Percentiles rank a stretch among this genome's conserved stretches.
Conservation (phyloP, 2,329 filamentous ascomycete genomes). For the Fonsecaea pugnacius region DNA sequence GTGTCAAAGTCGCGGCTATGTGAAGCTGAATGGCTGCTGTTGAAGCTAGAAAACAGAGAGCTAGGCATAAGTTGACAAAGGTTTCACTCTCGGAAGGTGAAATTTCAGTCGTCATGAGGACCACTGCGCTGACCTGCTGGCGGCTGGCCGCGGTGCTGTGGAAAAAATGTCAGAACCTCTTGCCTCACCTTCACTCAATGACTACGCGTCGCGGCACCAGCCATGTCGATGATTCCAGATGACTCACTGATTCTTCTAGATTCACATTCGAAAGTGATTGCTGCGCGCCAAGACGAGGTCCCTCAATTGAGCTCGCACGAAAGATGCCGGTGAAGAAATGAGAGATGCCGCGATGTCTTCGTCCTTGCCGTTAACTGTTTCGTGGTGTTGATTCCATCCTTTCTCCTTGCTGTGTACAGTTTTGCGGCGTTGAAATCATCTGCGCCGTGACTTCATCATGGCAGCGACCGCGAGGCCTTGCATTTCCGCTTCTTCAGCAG, state of each 20-base stretch:
- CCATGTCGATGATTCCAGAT: not conserved
- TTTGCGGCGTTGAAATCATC: not conserved
- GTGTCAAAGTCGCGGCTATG: not conserved
- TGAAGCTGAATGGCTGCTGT: not conserved
- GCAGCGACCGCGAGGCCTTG: slow-evolving; percentile 1
- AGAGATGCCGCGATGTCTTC: not conserved
- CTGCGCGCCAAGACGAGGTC: not conserved
- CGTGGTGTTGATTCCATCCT: not conserved
- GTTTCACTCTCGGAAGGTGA: not conserved
- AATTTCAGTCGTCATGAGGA: not conserved
- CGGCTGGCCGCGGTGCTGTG: not conserved
- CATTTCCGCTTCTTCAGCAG: not conserved
- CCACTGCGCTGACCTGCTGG: not conserved
- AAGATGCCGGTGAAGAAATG: not conserved
- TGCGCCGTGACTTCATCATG: no score
- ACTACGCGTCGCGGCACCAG: not conserved
- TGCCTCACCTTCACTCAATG: not conserved
- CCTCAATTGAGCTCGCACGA: not conserved
- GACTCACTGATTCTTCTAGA: not conserved
- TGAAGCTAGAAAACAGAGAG: not conserved
- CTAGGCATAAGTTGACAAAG: not conserved
- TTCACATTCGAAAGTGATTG: not conserved
- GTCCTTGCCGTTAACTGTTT: not conserved
- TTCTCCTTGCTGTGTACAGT: not conserved
- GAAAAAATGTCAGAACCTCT: not conserved